These are phyloP conservation scores for Phytopythium montanum DNA, from an alignment of 352 stramenopile species.

Conservation along the genomic window DNA sequence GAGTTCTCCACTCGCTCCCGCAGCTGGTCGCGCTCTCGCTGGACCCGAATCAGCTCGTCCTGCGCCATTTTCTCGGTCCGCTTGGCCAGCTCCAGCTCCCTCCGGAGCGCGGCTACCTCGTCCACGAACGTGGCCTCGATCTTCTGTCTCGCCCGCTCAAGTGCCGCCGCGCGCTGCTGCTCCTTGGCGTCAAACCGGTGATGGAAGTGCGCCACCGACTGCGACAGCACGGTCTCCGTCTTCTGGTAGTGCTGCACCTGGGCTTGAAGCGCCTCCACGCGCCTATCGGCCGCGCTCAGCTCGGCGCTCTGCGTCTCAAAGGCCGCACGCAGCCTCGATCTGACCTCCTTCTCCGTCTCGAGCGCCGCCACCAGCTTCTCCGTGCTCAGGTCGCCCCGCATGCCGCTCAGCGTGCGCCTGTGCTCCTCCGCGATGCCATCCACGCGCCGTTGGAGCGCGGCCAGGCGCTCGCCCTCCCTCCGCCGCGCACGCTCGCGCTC, in stretches of 20 bases:
- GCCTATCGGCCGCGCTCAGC: slow-evolving; percentile 35
- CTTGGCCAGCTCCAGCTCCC: slow-evolving; percentile 24
- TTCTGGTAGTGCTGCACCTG: slow-evolving; percentile 70
- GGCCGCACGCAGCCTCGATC: slow-evolving; percentile 27
- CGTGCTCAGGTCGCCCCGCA: slow-evolving; percentile 38
- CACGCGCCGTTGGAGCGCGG: slow-evolving; percentile 27
- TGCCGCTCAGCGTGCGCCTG: slow-evolving; percentile 45
- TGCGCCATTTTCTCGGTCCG: slow-evolving; percentile 28
- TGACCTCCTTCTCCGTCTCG: slow-evolving; percentile 47
- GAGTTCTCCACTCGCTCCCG: slow-evolving; percentile 22
- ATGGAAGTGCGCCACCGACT: slow-evolving; percentile 69
- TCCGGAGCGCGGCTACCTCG: slow-evolving; percentile 22
- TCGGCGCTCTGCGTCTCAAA: slow-evolving; percentile 43
- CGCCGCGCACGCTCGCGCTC: slow-evolving; percentile 19
- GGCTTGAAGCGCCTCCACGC: slow-evolving; percentile 32
- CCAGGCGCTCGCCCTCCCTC: slow-evolving; percentile 5
- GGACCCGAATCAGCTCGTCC: slow-evolving; percentile 25
- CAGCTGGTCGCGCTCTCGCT: slow-evolving; percentile 26
- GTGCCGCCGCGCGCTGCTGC: slow-evolving; percentile 39
- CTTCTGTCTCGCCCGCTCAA: slow-evolving; percentile 40
- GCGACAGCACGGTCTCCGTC: slow-evolving; percentile 68
- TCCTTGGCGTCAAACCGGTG: slow-evolving; percentile 55
- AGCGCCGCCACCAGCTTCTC: slow-evolving; percentile 50
- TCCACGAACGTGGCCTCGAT: slow-evolving; percentile 32
- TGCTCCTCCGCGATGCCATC: slow-evolving; percentile 45